phyloP scores from a whole-genome alignment of 2,329 filamentous ascomycete genomes.

The Nakataea oryzae region DNA sequence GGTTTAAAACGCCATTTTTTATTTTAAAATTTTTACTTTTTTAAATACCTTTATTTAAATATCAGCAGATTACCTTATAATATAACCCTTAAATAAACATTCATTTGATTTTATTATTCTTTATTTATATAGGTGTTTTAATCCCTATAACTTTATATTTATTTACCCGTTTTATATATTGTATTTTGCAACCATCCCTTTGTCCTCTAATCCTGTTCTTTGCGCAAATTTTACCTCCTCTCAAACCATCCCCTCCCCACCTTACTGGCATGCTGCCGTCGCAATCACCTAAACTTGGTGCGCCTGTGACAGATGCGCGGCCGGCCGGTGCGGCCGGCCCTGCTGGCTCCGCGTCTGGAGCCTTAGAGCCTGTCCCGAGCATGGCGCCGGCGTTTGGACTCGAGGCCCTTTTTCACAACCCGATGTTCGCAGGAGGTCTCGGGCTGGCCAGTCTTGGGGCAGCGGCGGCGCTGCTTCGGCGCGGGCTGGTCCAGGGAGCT shows the following conservation, averaged over 20 bases:
- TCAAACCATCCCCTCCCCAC: no score
- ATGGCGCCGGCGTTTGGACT: slow-evolving; percentile 28
- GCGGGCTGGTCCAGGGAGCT: slow-evolving; percentile 62
- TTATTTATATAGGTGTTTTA: not conserved
- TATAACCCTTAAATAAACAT: no score
- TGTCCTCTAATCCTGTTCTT: no score
- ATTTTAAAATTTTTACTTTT: no score
- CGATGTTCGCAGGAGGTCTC: slow-evolving; percentile 63
- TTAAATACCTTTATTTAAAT: no score
- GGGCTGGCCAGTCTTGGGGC: slow-evolving; percentile 85
- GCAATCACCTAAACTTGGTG: not conserved
- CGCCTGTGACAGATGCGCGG: not conserved
- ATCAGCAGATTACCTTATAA: no score
- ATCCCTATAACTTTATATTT: not conserved
- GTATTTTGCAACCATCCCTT: no score
- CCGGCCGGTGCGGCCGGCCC: not conserved
- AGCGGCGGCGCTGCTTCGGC: slow-evolving; percentile 68
- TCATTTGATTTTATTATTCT: not conserved
- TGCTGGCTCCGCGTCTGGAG: slow-evolving; percentile 2
- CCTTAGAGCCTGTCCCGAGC: slow-evolving; percentile 6
- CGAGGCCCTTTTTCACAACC: slow-evolving; percentile 52
- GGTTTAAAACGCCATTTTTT: no score
- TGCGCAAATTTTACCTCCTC: no score
- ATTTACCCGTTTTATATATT: not conserved
- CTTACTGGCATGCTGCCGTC: not conserved